These are phyloP conservation scores for Boletus insuetus DNA, from an alignment of 768 basidiomycete genomes.

Conservation along the genomic window DNA sequence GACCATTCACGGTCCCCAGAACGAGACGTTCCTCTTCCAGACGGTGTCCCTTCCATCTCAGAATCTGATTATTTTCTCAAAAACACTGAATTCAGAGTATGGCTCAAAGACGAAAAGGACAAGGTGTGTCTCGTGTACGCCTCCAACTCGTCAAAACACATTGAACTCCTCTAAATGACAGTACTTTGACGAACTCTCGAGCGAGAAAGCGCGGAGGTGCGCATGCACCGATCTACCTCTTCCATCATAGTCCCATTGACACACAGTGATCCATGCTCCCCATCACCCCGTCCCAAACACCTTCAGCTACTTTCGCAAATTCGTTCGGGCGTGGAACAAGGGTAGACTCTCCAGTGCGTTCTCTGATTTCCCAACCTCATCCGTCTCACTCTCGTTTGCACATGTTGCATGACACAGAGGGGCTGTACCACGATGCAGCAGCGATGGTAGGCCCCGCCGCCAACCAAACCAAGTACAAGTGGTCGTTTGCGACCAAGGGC, in stretches of 20 bases:
- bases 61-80: conserved; percentile 90
- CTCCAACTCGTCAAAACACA: neutral
- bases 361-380: neutral
- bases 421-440: conserved; percentile 61
- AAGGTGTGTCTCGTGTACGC: conserved; percentile 40
- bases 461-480: conserved; percentile 80
- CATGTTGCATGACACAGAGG: conserved; percentile 32
- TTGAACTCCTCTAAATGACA: neutral
- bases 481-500: conserved; percentile 75
- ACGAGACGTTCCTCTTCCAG: conserved; percentile 41
- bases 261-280: neutral
- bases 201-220: conserved; percentile 77
- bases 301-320: conserved; percentile 85
- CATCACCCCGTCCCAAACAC: conserved; percentile 1
- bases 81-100: conserved; percentile 80
- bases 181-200: conserved; percentile 74
- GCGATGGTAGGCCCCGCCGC: conserved; percentile 54
- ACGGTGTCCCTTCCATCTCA: conserved; percentile 58
- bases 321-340: conserved; percentile 88
- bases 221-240: conserved; percentile 13
- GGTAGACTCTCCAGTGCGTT: conserved; percentile 65
- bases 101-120: conserved; percentile 74
- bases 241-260: conserved; percentile 17
- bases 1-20: neutral
- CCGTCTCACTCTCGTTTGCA: neutral